Evolutionary conservation across 768 basidiomycete genomes (phyloP).

Genomic region (Amyloporia xantha): DNA sequence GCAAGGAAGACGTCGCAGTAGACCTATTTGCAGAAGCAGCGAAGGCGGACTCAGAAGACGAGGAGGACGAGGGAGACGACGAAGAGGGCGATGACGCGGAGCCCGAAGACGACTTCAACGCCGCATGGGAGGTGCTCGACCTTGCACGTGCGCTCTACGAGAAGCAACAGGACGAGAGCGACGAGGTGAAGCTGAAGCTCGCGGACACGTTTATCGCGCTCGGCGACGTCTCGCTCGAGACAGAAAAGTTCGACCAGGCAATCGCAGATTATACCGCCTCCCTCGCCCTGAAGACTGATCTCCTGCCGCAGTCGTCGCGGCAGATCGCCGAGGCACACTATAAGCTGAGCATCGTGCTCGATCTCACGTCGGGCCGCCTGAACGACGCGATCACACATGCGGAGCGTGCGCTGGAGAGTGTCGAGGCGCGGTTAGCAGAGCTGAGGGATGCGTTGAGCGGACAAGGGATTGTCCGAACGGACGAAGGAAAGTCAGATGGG

Average conservation of each 20-base stretch:
- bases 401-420: conserved; percentile 72
- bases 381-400: conserved; percentile 79
- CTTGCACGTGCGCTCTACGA: conserved; percentile 84
- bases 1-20: conserved; percentile 43
- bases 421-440: conserved; percentile 61
- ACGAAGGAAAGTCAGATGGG: conserved; percentile 29
- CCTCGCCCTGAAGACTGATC: conserved; percentile 59
- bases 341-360: conserved; percentile 89
- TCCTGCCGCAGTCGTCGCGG: conserved; percentile 83
- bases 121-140: conserved; percentile 97
- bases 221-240: conserved; percentile 96
- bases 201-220: conserved; percentile 88
- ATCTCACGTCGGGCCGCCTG: conserved; percentile 80
- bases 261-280: conserved; percentile 81
- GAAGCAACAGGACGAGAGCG: conserved; percentile 52
- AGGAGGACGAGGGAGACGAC: conserved; percentile 47
- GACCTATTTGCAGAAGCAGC: conserved; percentile 59
- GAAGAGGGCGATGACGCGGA: conserved; percentile 66
- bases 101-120: conserved; percentile 96
- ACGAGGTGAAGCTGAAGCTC: conserved; percentile 67
- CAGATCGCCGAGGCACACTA: conserved; percentile 93
- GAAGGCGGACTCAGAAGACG: conserved; percentile 40
- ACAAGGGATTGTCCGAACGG: conserved; percentile 29
- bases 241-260: conserved; percentile 98
- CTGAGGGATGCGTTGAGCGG: conserved; percentile 42